phyloP scores from a whole-genome alignment of 139 green algal genomes.

The Pleodorina starrii region DNA sequence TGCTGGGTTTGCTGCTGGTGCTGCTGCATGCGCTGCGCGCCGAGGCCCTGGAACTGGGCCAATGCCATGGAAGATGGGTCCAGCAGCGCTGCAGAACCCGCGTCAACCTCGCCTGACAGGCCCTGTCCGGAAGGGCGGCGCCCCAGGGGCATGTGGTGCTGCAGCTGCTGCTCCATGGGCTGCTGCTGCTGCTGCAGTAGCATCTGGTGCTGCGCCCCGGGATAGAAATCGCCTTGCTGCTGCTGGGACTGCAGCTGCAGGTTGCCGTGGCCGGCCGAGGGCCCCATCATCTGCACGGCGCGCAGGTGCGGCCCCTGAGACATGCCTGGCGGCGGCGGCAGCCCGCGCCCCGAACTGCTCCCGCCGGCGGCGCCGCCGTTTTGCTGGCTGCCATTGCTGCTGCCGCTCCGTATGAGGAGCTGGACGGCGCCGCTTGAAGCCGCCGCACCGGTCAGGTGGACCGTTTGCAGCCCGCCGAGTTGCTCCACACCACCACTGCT shows the following conservation, averaged over 20 bases:
- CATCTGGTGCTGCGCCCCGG: neutral
- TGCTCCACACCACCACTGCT: neutral
- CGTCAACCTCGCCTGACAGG: neutral
- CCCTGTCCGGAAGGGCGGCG: neutral
- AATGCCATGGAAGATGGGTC: neutral
- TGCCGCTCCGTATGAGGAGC: neutral
- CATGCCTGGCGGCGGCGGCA: neutral
- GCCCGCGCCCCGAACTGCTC: neutral
- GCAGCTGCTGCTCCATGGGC: conserved; percentile 4
- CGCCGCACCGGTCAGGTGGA: neutral
- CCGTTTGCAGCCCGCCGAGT: conserved; percentile 5
- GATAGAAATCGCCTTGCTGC: neutral
- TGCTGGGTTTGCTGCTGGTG: neutral
- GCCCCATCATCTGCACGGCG: neutral
- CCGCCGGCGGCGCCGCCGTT: neutral
- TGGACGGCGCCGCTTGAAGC: neutral
- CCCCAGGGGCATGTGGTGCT: neutral
- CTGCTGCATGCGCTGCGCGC: conserved; percentile 6
- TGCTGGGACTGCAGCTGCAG: neutral
- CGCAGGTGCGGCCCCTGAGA: neutral
- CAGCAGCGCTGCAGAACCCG: neutral
- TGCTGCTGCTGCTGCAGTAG: neutral
- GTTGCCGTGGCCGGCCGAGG: neutral
- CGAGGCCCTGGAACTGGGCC: neutral
- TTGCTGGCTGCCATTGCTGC: neutral